These are phyloP conservation scores for Rhizopogon roseolus DNA, from an alignment of 768 basidiomycete genomes.

Conservation along the genomic window DNA sequence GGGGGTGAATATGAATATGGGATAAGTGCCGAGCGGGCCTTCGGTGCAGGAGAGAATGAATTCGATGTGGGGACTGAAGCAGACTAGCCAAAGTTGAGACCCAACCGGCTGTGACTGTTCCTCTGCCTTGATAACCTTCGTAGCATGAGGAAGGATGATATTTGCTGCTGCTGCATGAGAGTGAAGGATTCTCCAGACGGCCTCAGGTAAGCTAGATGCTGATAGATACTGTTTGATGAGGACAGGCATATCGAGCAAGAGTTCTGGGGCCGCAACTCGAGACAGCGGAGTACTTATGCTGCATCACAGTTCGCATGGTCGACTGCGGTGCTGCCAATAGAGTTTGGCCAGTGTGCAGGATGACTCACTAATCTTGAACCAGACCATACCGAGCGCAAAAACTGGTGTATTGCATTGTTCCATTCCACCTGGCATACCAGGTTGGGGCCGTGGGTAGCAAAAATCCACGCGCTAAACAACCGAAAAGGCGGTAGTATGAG, in stretches of 20 bases:
- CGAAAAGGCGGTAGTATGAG: not conserved
- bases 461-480: too few species aligned
- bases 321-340: not conserved
- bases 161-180: constrained; percentile 32
- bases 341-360: not conserved
- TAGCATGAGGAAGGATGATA: constrained; percentile 35
- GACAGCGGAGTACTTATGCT: not conserved
- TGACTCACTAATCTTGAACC: not conserved
- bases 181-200: constrained; percentile 25
- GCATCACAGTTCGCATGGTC: not conserved
- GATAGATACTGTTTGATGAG: constrained; percentile 3
- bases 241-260: constrained; percentile 11
- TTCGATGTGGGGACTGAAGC: constrained; percentile 6
- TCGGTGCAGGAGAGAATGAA: constrained; percentile 61
- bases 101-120: constrained; percentile 3
- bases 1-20: constrained; percentile 57
- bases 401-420: not conserved
- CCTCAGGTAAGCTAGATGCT: constrained; percentile 12
- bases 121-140: constrained; percentile 13
- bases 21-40: constrained; percentile 53
- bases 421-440: not conserved
- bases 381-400: not conserved
- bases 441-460: not conserved
- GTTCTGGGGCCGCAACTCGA: not conserved
- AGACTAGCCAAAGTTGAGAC: constrained; percentile 25